Evolutionary conservation across 768 basidiomycete genomes (phyloP), one percentile per base, ranked within the genome.

Genomic region (Boletus patriciae): DNA sequence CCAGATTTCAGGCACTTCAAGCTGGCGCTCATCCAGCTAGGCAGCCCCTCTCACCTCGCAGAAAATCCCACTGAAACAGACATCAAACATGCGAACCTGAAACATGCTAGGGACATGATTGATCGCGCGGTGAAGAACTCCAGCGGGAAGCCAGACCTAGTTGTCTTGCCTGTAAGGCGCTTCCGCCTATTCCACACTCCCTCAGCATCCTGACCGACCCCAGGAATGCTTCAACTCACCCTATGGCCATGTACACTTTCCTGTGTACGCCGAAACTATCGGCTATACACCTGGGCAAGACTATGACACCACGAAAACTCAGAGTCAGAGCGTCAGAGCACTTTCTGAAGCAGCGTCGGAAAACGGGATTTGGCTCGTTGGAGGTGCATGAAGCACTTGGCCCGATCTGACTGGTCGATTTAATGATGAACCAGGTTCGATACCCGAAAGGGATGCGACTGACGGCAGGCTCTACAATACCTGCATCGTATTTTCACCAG

Each of bases 141-240:
- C 6, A 61, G 62, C 13, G 60, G 54, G 34, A 92, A 86, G 73
- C 88, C 91, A 16, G 83, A 91, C 66, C 63, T 95, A 13, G 83
- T 97, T 55, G 92, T 96, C 6, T 77, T 97, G 23, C 94, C 94
- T 2, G 92, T 92, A 64, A 58, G 86, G 62, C 48, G 31, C 19
- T 48, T 50, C 7, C 38, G 36, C 19, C 41, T 52, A 10, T 36
- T 29, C 29, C 37, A 19, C 45, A 31, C 45, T 52, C 34, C 31
- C 52, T 33, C 55, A 33, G 47, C 54, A 38, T 37, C 49, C 37
- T 49, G 49, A 36, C 16, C 23, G 5, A 33, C 27, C 15, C 31
- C 57, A 92, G 92, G 92, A 91, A 82, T 92, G 85, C 72, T 94
- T 93, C 73, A 91, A 93, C 67, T 92, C 89, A 4, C 90, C 90